Conservation (phyloP, 192 early-diverging fungal genomes). For the Bifiguratus adelaidae region DNA sequence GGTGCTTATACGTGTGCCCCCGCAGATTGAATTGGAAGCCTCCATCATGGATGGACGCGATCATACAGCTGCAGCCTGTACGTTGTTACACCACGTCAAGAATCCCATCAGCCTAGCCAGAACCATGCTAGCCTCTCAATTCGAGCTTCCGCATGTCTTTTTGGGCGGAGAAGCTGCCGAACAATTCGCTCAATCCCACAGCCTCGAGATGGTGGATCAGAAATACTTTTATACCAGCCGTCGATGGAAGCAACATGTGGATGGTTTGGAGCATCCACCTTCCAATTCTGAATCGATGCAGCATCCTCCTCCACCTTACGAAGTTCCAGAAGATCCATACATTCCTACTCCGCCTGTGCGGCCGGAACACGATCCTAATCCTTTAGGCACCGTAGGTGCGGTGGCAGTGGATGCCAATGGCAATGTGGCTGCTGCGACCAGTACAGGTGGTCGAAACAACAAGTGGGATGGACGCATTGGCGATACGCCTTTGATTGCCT, state of each 20-base stretch:
- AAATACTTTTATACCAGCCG: conserved; percentile 25
- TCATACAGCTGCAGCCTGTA: conserved; percentile 22
- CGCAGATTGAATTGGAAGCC: conserved; percentile 19
- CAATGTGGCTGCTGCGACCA: conserved; percentile 30
- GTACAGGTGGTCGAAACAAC: conserved; percentile 32
- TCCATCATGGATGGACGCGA: conserved; percentile 30
- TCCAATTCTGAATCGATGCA: neutral
- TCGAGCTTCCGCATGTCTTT: conserved; percentile 24
- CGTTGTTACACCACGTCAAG: conserved; percentile 20
- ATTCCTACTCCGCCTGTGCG: neutral
- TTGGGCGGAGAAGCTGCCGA: conserved; percentile 23
- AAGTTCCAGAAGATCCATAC: neutral
- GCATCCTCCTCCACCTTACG: too few relatives aligned
- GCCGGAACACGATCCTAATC: conserved; percentile 2
- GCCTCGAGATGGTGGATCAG: conserved; percentile 27
- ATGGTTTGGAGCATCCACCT: conserved; percentile 4
- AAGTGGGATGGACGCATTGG: conserved; percentile 30
- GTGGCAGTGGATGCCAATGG: conserved; percentile 28
- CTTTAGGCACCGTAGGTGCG: conserved; percentile 33
- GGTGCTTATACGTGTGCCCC: neutral
- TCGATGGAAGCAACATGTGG: conserved; percentile 30
- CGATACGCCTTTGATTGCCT: conserved; percentile 33
- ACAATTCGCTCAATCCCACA: conserved; percentile 15
- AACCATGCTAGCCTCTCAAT: conserved; percentile 9
- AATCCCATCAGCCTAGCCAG: conserved; percentile 31